These are phyloP conservation scores for Diaporthe sp. DNA, from an alignment of 2,329 filamentous ascomycete genomes.

Conservation along the genomic window DNA sequence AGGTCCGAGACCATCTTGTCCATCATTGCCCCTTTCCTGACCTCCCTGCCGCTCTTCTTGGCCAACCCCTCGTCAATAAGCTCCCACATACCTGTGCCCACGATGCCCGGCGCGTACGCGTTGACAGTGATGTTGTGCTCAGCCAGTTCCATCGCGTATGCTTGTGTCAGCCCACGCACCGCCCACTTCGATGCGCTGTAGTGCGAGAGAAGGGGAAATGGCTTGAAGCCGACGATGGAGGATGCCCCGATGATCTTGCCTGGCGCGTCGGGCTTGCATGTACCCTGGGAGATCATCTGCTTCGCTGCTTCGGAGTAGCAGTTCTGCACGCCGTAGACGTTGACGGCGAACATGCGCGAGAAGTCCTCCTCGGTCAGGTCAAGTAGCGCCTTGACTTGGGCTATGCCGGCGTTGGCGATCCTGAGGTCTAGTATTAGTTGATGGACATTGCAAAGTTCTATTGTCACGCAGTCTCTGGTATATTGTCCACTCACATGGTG, in stretches of 20 bases:
- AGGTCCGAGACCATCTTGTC: slow-evolving; percentile 65
- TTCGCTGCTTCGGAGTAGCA: slow-evolving; percentile 73
- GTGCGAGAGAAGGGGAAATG: slow-evolving; percentile 69
- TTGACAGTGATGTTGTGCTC: slow-evolving; percentile 75
- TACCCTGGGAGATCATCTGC: slow-evolving; percentile 74
- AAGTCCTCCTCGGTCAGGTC: slow-evolving; percentile 70
- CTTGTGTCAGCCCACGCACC: slow-evolving; percentile 74
- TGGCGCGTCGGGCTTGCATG: slow-evolving; percentile 44
- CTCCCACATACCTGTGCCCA: slow-evolving; percentile 78
- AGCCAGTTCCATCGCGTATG: slow-evolving; percentile 75
- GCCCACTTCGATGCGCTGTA: slow-evolving; percentile 77
- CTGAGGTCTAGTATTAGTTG: slow-evolving; percentile 4
- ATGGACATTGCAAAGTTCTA: too few relatives aligned
- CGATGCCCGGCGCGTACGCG: slow-evolving; percentile 76
- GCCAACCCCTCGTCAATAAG: slow-evolving; percentile 72
- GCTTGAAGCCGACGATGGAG: slow-evolving; percentile 71
- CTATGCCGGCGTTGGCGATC: slow-evolving; percentile 74
- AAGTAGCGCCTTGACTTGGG: slow-evolving; percentile 67
- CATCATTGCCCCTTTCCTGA: slow-evolving; percentile 53
- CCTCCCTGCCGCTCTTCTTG: slow-evolving; percentile 61
- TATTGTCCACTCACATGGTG: slow-evolving; percentile 42
- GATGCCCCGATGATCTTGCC: slow-evolving; percentile 66
- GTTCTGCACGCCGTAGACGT: slow-evolving; percentile 74
- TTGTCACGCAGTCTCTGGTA: fast-evolving
- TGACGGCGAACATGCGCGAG: slow-evolving; percentile 71